Percentiles rank a stretch among this genome's conserved stretches.
phyloP scores from a whole-genome alignment of 345 rosid genomes.

The Eucalyptus cloeziana region DNA sequence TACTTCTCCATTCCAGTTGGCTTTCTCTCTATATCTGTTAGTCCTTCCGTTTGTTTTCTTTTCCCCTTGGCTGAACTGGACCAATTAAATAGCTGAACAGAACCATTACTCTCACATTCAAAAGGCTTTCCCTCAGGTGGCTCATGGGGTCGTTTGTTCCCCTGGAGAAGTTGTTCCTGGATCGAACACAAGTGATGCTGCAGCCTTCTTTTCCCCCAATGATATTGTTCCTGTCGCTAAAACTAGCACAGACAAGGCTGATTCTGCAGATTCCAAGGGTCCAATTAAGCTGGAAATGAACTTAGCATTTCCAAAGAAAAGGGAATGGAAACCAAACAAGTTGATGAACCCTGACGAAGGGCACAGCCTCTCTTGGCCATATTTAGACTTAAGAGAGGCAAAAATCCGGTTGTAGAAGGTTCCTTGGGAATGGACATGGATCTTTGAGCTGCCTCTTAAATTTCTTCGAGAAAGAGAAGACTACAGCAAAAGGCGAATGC shows the following conservation, averaged over 20 bases:
- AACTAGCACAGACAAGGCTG: neutral
- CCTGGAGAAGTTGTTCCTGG: neutral
- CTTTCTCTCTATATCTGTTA: neutral
- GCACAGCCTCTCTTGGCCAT: constrained; percentile 34
- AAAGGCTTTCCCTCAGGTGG: neutral
- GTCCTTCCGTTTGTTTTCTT: neutral
- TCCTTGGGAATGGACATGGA: neutral
- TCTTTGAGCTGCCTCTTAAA: neutral
- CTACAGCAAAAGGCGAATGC: neutral
- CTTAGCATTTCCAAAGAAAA: constrained; percentile 23
- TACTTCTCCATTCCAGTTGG: neutral
- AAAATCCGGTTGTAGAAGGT: constrained; percentile 4
- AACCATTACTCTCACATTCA: neutral
- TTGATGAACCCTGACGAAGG: constrained; percentile 60
- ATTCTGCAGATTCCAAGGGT: neutral
- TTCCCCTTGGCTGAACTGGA: neutral
- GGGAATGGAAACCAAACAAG: constrained; percentile 52
- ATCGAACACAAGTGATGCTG: neutral
- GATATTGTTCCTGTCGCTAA: neutral
- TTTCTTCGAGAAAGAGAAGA: neutral
- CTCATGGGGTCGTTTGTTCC: neutral
- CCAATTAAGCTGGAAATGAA: constrained; percentile 9
- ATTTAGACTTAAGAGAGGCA: constrained; percentile 1
- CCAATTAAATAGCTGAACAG: neutral
- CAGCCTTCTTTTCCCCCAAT: neutral